These are phyloP conservation scores for Suillus fuscotomentosus DNA, from an alignment of 768 basidiomycete species.

Conservation along the genomic window DNA sequence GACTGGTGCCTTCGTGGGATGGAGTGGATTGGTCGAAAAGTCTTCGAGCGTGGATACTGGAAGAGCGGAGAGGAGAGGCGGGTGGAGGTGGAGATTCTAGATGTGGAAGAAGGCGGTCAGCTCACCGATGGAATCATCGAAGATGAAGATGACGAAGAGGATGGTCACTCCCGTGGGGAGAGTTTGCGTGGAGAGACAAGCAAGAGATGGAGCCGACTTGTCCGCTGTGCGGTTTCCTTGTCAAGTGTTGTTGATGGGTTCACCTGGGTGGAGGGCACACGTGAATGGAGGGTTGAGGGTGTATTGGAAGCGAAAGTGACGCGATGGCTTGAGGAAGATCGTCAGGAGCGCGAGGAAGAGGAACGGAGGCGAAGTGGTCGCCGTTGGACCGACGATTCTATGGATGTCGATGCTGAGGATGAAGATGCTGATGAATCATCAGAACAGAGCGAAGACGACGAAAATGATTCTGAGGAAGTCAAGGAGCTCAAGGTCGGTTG, in stretches of 20 bases:
- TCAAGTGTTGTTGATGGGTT: constrained; percentile 76
- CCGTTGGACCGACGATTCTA: constrained; percentile 64
- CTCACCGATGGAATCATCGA: constrained; percentile 79
- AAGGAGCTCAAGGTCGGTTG: constrained; percentile 72
- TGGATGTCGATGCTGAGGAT: constrained; percentile 69
- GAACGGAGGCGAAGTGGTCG: constrained; percentile 61
- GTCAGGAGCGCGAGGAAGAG: constrained; percentile 64
- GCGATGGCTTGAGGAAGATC: constrained; percentile 69
- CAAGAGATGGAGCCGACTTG: constrained; percentile 73
- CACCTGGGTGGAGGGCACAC: constrained; percentile 55
- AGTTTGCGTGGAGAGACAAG: constrained; percentile 34
- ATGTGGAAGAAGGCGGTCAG: constrained; percentile 54
- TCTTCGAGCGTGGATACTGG: constrained; percentile 96
- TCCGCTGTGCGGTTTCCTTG: constrained; percentile 67
- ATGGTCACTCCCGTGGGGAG: constrained; percentile 21
- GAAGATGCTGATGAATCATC: constrained; percentile 44
- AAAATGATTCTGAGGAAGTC: constrained; percentile 69
- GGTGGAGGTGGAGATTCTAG: constrained; percentile 78
- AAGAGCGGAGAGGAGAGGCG: constrained; percentile 66
- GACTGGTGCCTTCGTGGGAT: constrained; percentile 96
- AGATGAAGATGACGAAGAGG: constrained; percentile 64
- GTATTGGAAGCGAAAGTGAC: constrained; percentile 65
- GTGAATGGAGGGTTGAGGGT: constrained; percentile 65
- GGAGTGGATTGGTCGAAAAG: constrained; percentile 90
- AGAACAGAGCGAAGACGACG: constrained; percentile 51